Base-by-base conservation (phyloP, 2,329 filamentous ascomycete genomes). In the Aspergillus nomiae region DNA sequence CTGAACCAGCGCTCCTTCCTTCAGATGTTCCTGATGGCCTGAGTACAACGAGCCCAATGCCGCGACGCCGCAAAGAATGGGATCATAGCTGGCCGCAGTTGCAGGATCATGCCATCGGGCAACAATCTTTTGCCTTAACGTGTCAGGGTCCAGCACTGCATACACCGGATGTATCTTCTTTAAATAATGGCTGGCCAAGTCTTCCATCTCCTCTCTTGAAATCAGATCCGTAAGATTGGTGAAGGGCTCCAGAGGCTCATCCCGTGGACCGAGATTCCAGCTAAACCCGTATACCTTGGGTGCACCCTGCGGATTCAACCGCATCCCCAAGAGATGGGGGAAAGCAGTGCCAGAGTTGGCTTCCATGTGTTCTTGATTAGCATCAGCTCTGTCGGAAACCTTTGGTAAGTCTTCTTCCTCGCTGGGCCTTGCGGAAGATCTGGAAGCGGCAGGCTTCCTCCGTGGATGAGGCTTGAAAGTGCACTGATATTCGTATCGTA, bases 261-360 rank as follows among this genome's bases (percentile, higher is more conserved):
- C 58, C 24, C 19, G 65, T 51, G 26, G 65, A 5, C 74, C 77
- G 6, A 80, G 68, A 69, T 87, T 87, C 85, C 85, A 87, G 0
- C 82, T 84, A 69, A 87, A 86, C 0, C 84, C 79, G 63, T 84
- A 82, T 54, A 86, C 75, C 53, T 82, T 77, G 0, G 85, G 84
- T 2, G 83, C 84, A 65, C 81, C 81, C 10, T 79, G 80, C 0
- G 84, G 82, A 68, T 87, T 84, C 21, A 87, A 75, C 43, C 80
- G 78, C 51, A 85, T 74, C 0, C 82, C 85, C 36, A 87, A 72
- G 26, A 80, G 77, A 57, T 84, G 76, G 7, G 85, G 79, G 69
- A 87, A 87, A 0, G 84, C 83, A 0, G 85, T 82, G 0, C 84
- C 84, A 0, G 84, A 86, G 64, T 87, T 87, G 28, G 83, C 84